Evolutionary conservation across 768 basidiomycete genomes (phyloP).

Genomic region (Artomyces pyxidatus): DNA sequence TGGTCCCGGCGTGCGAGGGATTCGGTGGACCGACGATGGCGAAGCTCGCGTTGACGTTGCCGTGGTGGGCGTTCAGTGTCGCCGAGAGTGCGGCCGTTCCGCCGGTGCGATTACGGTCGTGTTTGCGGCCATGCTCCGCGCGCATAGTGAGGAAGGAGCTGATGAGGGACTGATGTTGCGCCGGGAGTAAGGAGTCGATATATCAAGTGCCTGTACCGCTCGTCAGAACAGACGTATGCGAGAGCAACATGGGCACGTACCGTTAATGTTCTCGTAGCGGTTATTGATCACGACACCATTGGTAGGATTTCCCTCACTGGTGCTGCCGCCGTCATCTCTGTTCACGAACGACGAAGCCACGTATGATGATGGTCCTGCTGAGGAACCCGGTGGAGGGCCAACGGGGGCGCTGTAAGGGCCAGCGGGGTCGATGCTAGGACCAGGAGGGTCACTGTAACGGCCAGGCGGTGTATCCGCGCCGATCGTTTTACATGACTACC

Average conservation of each 20-base stretch:
- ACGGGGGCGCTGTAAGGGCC: too few species aligned
- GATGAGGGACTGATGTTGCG: background rate
- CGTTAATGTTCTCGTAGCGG: conserved; percentile 1
- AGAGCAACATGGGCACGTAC: background rate
- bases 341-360: background rate
- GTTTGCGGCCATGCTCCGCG: background rate
- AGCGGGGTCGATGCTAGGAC: too few species aligned
- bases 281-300: conserved; percentile 8
- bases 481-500: too few species aligned
- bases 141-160: conserved; percentile 9
- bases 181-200: conserved; percentile 7
- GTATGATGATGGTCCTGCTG: background rate
- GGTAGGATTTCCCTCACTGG: conserved; percentile 1
- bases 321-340: too few species aligned
- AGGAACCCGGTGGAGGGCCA: too few species aligned
- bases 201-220: conserved; percentile 6
- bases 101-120: background rate
- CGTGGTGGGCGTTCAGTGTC: conserved; percentile 6
- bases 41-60: conserved; percentile 4
- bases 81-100: background rate
- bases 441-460: too few species aligned
- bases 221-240: background rate
- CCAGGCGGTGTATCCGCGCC: too few species aligned
- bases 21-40: conserved; percentile 2
- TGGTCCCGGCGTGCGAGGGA: conserved; percentile 7